Conservation (phyloP, 129 eudicot genomes). For the Ambrosia artemisiifolia region DNA sequence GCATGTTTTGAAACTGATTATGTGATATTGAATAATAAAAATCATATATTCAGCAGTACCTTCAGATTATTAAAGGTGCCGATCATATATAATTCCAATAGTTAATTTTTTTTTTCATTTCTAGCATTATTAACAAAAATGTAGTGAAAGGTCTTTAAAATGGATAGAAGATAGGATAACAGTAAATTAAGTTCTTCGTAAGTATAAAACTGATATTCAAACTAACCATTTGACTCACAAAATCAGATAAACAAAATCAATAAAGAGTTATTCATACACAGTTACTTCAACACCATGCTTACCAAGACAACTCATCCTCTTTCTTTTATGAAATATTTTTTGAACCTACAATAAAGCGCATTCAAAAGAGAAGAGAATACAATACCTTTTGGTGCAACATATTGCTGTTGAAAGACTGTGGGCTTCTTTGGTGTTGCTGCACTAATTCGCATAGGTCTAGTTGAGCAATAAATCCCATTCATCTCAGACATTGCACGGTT, state of each 20-base stretch:
- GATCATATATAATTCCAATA: neutral
- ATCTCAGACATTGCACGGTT: conserved; percentile 93
- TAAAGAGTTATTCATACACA: neutral
- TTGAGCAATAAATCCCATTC: conserved; percentile 92
- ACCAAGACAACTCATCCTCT: neutral
- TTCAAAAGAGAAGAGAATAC: conserved; percentile 9
- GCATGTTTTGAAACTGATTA: neutral
- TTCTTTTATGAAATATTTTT: neutral
- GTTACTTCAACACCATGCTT: neutral
- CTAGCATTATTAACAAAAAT: neutral
- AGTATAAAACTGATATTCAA: neutral
- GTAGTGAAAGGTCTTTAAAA: neutral
- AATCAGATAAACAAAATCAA: neutral
- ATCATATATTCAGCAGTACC: neutral
- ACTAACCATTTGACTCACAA: neutral
- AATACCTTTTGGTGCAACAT: conserved; percentile 67
- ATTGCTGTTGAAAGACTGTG: conserved; percentile 63
- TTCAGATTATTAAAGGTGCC: neutral
- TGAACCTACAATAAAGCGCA: neutral
- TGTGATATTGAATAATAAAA: neutral
- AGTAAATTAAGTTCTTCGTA: neutral
- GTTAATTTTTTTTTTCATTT: neutral
- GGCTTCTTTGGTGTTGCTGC: conserved; percentile 96
- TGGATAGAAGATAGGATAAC: too few species aligned
- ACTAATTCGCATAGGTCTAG: conserved; percentile 97